Conservation (phyloP, 441 rosid genomes). For the Adansonia rubrostipa region DNA sequence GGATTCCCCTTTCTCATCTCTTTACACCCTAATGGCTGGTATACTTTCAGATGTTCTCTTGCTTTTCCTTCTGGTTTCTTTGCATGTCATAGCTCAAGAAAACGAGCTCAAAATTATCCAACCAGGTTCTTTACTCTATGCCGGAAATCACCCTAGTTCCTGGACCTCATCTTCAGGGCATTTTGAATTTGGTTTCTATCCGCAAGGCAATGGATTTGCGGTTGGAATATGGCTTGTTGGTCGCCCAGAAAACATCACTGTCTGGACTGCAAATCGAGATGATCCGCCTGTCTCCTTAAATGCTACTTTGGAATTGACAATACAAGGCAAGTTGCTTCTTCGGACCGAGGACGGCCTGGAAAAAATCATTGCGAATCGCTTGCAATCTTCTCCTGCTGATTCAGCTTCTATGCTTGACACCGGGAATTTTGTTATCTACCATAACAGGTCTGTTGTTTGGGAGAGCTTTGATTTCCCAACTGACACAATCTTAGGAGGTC, state of each 20-base stretch:
- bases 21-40: background rate
- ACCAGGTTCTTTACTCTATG: background rate
- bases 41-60: background rate
- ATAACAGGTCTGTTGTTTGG: constrained; percentile 24
- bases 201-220: constrained; percentile 29
- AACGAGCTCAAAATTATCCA: background rate
- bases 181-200: constrained; percentile 41
- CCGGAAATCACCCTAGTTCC: background rate
- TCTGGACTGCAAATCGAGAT: constrained; percentile 38
- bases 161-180: constrained; percentile 43
- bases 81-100: background rate
- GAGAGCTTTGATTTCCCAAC: constrained; percentile 38
- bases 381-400: background rate
- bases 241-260: constrained; percentile 19
- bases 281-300: constrained; percentile 28
- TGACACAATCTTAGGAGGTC: constrained; percentile 37
- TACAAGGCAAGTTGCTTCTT: constrained; percentile 16
- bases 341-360: background rate
- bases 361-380: background rate
- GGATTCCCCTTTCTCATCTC: background rate
- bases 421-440: constrained; percentile 37
- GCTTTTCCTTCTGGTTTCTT: background rate
- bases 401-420: constrained; percentile 41
- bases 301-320: constrained; percentile 27
- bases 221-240: constrained; percentile 34